A percentile compares a stretch with the other conserved stretches of the same genome.
Evolutionary conservation across 2,329 filamentous ascomycete species (phyloP).

Genomic region (Exophiala lecanii-corni): DNA sequence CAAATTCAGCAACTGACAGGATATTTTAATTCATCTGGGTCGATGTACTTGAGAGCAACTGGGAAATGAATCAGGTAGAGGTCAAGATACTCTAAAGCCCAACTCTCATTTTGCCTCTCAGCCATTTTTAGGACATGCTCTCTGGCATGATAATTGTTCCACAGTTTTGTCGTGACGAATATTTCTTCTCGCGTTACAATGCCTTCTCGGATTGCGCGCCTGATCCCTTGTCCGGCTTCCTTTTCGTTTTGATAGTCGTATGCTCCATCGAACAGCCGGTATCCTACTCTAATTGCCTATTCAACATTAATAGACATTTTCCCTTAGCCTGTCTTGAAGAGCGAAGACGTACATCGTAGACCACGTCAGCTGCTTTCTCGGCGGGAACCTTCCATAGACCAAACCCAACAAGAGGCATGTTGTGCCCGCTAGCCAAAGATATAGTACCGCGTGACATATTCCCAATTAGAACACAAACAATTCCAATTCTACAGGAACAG

Average conservation of each 20-base stretch:
- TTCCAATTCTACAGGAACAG: too few relatives aligned
- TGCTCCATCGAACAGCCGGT: conserved; percentile 58
- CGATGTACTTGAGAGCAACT: conserved; percentile 77
- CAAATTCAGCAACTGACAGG: too few relatives aligned
- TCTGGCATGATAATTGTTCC: conserved; percentile 84
- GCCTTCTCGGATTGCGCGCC: conserved; percentile 74
- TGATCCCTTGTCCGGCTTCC: conserved; percentile 70
- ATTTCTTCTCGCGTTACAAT: conserved; percentile 79
- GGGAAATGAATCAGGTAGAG: conserved; percentile 89
- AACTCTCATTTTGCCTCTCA: conserved; percentile 73
- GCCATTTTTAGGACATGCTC: conserved; percentile 71
- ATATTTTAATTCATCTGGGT: conserved; percentile 72
- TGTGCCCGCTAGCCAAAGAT: conserved; percentile 25
- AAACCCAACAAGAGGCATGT: conserved; percentile 43
- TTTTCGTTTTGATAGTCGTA: conserved; percentile 77
- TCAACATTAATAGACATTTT: background rate
- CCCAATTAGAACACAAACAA: too few relatives aligned
- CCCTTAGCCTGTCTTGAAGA: too few relatives aligned
- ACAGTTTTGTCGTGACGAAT: conserved; percentile 90
- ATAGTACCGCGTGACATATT: conserved; percentile 6
- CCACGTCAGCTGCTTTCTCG: conserved; percentile 65
- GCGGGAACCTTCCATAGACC: conserved; percentile 78
- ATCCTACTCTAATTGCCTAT: conserved; percentile 54
- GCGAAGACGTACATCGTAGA: conserved; percentile 60
- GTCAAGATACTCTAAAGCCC: conserved; percentile 85